phyloP scores from a whole-genome alignment of 768 basidiomycete species.

The Dioszegia aurantiaca region DNA sequence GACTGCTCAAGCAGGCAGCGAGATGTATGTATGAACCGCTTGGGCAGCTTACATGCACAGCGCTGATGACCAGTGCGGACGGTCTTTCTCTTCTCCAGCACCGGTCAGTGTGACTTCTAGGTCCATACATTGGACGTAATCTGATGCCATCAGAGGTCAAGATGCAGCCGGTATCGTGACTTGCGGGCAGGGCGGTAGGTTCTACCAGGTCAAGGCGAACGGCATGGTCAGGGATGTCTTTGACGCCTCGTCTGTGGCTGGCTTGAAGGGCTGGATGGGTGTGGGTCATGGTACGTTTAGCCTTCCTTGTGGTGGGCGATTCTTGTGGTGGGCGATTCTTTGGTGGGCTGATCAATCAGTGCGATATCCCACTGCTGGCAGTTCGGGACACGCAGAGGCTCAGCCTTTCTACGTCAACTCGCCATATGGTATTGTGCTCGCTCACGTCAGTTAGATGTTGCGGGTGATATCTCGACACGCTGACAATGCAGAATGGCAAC shows the following conservation, averaged over 20 bases:
- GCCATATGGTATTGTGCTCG: constrained; percentile 98
- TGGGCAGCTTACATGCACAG: background rate
- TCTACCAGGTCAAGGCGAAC: constrained; percentile 98
- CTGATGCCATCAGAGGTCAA: constrained; percentile 63
- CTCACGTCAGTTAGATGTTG: constrained; percentile 66
- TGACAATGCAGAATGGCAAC: constrained; percentile 78
- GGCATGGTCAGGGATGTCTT: constrained; percentile 99
- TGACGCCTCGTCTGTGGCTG: constrained; percentile 71
- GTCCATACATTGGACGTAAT: background rate
- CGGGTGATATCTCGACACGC: background rate
- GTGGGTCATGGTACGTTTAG: constrained; percentile 79
- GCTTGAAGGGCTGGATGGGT: constrained; percentile 89
- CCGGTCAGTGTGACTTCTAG: too few species aligned
- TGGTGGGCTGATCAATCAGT: constrained; percentile 58
- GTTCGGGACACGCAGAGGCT: constrained; percentile 92
- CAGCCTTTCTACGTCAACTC: constrained; percentile 99
- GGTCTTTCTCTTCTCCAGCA: constrained; percentile 95
- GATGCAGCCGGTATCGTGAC: constrained; percentile 98
- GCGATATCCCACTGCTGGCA: constrained; percentile 96
- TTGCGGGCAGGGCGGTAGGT: constrained; percentile 87
- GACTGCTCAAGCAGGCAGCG: constrained; percentile 68
- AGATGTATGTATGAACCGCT: constrained; percentile 59
- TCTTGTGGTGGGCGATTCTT: background rate
- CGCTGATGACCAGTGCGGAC: constrained; percentile 57
- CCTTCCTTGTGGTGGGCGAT: background rate